Evolutionary conservation across 352 stramenopile species (phyloP), one percentile per base, ranked within the genome.

Genomic region (Globisporangium recalcitrans): DNA sequence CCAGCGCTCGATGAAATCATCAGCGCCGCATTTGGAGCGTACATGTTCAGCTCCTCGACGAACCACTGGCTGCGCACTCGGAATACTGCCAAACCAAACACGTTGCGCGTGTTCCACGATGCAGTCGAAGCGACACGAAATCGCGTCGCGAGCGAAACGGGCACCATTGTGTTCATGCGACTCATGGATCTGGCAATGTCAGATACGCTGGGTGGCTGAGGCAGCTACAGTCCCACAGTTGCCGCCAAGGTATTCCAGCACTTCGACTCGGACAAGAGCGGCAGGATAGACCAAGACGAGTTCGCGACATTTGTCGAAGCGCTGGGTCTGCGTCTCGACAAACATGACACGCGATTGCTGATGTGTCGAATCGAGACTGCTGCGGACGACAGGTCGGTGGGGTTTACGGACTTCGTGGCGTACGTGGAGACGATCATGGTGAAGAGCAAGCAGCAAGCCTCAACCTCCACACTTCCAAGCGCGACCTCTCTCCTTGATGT

Each of bases 221-320:
- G 70, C 1, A 71, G 38, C 46, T 61, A 48, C 24, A 62, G 56
- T 11, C 6, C 63, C 0, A 52, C 59, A 4, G 64, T 67, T 0
- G 64, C 47, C 21, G 52, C 82, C 5, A 73, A 79, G 29, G 44
- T 91, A 0, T 88, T 90, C 61, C 67, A 78, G 36, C 67, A 73
- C 7, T 84, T 86, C 44, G 80, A 88, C 58, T 53, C 48, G 1
- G 80, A 90, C 26, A 60, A 54, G 32, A 90, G 75, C 51, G 82
- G 78, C 14, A 68, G 70, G 31, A 87, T 91, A 16, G 82, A 91
- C 10, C 55, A 68, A 7, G 60, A 67, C 21, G 82, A 91, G 59
- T 91, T 91, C 55, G 38, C 62, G 0, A 40, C 70, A 0, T 65
- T 90, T 14, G 53, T 88, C 2, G 42, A 59, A 1, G 32, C 65